phyloP scores from a whole-genome alignment of 148 eudicot genomes.

The Amaranthus palmeri region DNA sequence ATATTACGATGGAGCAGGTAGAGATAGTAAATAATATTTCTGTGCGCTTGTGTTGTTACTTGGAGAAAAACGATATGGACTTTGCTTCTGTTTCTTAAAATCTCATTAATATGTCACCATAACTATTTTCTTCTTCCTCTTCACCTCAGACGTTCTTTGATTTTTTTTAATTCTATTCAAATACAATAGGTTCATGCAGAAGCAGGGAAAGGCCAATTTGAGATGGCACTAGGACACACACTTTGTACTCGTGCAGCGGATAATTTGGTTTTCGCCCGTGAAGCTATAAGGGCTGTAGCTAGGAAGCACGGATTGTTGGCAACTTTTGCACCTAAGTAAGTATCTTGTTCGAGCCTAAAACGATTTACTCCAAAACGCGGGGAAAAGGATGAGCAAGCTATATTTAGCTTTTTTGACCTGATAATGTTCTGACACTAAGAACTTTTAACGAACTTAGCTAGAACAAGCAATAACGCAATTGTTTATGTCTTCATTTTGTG shows the following conservation, averaged over 20 bases:
- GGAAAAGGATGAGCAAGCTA: no score
- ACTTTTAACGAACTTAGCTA: no score
- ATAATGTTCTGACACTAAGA: no score
- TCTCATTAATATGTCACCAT: background rate
- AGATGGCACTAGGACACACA: conserved; percentile 66
- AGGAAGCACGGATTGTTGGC: conserved; percentile 91
- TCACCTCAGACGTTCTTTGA: background rate
- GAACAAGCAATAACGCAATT: no score
- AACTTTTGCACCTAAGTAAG: conserved; percentile 93
- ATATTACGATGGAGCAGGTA: conserved; percentile 88
- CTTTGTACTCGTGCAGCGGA: conserved; percentile 68
- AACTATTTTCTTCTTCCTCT: background rate
- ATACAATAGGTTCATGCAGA: conserved; percentile 71
- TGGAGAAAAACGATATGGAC: background rate
- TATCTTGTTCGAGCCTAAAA: conserved; percentile 9
- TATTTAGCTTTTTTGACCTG: no score
- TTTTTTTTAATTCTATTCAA: conserved; percentile 4
- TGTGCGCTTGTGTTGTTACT: background rate
- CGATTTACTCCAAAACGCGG: no score
- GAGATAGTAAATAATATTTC: background rate
- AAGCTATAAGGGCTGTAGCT: conserved; percentile 71
- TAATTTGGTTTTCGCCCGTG: conserved; percentile 69
- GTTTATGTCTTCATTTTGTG: background rate
- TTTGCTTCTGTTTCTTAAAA: background rate
- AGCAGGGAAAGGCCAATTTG: conserved; percentile 92